Percentiles rank a stretch among this genome's conserved stretches.
These are phyloP conservation scores for Ilex paraguariensis DNA, from an alignment of 305 asterid genomes.

Conservation along the genomic window DNA sequence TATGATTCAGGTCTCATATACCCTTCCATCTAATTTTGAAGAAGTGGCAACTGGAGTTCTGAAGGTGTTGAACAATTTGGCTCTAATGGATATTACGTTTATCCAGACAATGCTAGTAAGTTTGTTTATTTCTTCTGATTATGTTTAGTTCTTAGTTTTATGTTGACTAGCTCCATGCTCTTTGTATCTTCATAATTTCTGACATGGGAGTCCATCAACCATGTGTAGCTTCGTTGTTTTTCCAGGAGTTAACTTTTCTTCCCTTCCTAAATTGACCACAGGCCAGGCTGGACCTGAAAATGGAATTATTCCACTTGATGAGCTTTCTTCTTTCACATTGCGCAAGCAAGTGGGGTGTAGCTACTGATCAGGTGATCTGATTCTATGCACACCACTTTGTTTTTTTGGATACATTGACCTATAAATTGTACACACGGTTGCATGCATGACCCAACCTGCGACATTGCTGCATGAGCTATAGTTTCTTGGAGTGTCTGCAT, in stretches of 20 bases:
- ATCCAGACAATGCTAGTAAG: conserved; percentile 95
- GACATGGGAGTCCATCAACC: background rate
- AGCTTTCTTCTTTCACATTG: conserved; percentile 92
- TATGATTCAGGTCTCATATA: conserved; percentile 57
- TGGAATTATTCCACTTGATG: conserved; percentile 97
- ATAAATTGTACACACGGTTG: too few species aligned
- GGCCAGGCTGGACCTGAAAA: conserved; percentile 94
- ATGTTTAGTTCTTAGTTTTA: conserved; percentile 5
- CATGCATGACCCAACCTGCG: too few species aligned
- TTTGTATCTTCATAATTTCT: conserved; percentile 11
- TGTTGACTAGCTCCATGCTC: conserved; percentile 2
- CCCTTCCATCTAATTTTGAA: conserved; percentile 95
- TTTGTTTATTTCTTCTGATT: conserved; percentile 9
- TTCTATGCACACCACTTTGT: background rate
- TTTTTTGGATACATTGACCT: background rate
- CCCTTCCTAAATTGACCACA: conserved; percentile 32
- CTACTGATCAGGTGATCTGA: conserved; percentile 82
- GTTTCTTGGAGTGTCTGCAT: too few species aligned
- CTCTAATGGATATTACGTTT: conserved; percentile 72
- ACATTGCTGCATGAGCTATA: too few species aligned
- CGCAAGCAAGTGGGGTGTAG: conserved; percentile 84
- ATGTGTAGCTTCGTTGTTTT: background rate
- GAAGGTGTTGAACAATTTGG: conserved; percentile 97
- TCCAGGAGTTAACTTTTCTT: conserved; percentile 9
- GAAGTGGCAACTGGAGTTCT: conserved; percentile 95